A percentile compares a stretch with the other conserved stretches of the same genome.
phyloP scores from a whole-genome alignment of 1,284 basidiomycete genomes.

The Cutaneotrichosporon dermatis region DNA sequence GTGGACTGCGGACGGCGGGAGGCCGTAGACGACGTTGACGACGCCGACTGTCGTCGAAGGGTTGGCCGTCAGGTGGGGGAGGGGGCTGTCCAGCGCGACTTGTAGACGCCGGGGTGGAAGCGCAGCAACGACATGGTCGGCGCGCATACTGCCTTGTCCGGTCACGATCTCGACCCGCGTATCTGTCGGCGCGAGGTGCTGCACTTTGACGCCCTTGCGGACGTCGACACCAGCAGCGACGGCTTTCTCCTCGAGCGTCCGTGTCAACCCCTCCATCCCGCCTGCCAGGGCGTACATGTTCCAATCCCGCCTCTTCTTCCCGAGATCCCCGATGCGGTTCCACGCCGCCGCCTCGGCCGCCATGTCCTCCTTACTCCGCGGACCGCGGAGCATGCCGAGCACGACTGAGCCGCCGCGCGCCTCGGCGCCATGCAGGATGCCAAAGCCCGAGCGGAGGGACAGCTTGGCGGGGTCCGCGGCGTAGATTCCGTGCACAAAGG shows the following conservation, averaged over 20 bases:
- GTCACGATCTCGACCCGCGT: slow-evolving; percentile 5
- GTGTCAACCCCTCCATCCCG: slow-evolving; percentile 68
- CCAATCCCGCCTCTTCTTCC: slow-evolving; percentile 35
- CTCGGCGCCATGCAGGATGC: slow-evolving; percentile 66
- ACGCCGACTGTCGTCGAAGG: slow-evolving; percentile 61
- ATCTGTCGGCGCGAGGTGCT: background rate
- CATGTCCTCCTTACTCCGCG: slow-evolving; percentile 16
- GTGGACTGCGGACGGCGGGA: slow-evolving; percentile 55
- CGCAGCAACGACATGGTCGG: slow-evolving; percentile 30
- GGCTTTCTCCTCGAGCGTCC: slow-evolving; percentile 54
- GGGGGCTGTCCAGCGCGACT: slow-evolving; percentile 44
- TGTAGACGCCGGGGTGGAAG: slow-evolving; percentile 27
- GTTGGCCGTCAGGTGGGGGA: slow-evolving; percentile 51
- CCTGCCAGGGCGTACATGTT: slow-evolving; percentile 50
- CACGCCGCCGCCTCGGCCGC: slow-evolving; percentile 17
- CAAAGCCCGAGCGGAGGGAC: slow-evolving; percentile 73
- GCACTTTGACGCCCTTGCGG: slow-evolving; percentile 51
- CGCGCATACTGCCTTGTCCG: background rate
- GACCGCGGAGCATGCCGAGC: slow-evolving; percentile 58
- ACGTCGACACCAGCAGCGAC: slow-evolving; percentile 59
- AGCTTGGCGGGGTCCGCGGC: slow-evolving; percentile 73
- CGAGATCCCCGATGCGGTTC: slow-evolving; percentile 20
- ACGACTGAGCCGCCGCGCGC: slow-evolving; percentile 64
- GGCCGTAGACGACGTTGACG: slow-evolving; percentile 58
- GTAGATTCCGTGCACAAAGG: slow-evolving; percentile 89